A percentile compares a stretch with the other conserved stretches of the same genome.
Evolutionary conservation across 164 flowering plant species (phyloP).

Genomic region (Vitis cinerea): DNA sequence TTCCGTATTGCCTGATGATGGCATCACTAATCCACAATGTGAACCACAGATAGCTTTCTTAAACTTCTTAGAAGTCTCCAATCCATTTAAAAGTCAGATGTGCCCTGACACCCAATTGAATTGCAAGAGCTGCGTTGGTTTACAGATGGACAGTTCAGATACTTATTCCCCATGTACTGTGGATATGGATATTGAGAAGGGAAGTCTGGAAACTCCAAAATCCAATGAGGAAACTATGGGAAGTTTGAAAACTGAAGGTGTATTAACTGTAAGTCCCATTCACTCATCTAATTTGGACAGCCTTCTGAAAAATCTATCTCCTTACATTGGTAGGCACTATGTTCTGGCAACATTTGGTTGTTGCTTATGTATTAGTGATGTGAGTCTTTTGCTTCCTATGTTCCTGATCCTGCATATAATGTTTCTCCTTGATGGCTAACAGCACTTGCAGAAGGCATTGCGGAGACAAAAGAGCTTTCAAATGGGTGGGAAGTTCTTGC

Average conservation of each 20-base stretch:
- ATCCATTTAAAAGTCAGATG: slow-evolving; percentile 25
- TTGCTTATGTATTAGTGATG: neutral
- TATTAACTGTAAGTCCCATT: slow-evolving; percentile 35
- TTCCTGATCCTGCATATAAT: neutral
- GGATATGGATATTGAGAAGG: slow-evolving; percentile 42
- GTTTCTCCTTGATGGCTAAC: neutral
- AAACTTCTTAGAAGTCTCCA: slow-evolving; percentile 37
- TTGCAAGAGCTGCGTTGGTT: slow-evolving; percentile 33
- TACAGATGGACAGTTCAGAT: slow-evolving; percentile 33
- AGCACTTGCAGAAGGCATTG: slow-evolving; percentile 45
- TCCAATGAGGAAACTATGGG: slow-evolving; percentile 26
- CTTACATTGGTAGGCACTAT: neutral
- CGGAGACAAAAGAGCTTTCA: slow-evolving; percentile 49
- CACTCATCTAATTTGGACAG: neutral
- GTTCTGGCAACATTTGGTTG: too few species aligned
- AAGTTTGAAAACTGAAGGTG: slow-evolving; percentile 33
- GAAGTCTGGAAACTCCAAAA: slow-evolving; percentile 20
- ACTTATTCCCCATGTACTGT: slow-evolving; percentile 33
- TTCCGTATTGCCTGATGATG: slow-evolving; percentile 40
- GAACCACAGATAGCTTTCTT: slow-evolving; percentile 29
- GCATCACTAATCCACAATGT: slow-evolving; percentile 18
- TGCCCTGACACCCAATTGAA: slow-evolving; percentile 30
- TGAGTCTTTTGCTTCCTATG: neutral
- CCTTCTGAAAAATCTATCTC: neutral
- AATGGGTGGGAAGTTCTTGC: slow-evolving; percentile 42